A percentile compares a stretch with the other conserved stretches of the same genome.
These are phyloP conservation scores for Neofusicoccum sp. DNA, from an alignment of 2,329 filamentous ascomycete genomes.

Conservation along the genomic window DNA sequence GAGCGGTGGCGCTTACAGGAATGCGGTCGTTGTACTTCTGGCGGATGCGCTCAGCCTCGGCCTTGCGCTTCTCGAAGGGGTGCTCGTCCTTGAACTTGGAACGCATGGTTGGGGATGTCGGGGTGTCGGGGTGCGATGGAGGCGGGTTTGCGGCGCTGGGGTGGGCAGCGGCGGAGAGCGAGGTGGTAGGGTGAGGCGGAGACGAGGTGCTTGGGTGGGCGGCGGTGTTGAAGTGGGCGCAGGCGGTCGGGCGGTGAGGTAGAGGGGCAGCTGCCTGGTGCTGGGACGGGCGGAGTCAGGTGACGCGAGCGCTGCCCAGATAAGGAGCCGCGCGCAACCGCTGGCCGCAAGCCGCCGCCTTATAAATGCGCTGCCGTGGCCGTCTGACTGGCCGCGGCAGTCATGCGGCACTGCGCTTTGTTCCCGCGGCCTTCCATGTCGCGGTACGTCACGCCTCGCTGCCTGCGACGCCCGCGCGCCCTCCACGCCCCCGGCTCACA, in stretches of 20 bases:
- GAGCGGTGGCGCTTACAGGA: slow-evolving; percentile 65
- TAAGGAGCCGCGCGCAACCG: slow-evolving; percentile 3
- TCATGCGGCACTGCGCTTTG: slow-evolving; percentile 14
- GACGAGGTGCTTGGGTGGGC: slow-evolving; percentile 32
- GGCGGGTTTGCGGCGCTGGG: slow-evolving; percentile 17
- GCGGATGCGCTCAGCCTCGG: slow-evolving; percentile 97
- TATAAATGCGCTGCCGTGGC: neutral
- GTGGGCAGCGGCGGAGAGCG: slow-evolving; percentile 17
- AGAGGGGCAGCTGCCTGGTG: slow-evolving; percentile 12
- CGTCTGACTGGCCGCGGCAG: slow-evolving; percentile 1
- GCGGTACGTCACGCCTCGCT: slow-evolving; percentile 6
- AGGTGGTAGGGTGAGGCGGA: slow-evolving; percentile 26
- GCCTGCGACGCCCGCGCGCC: neutral
- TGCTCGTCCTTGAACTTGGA: slow-evolving; percentile 99
- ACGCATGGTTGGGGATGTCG: slow-evolving; percentile 65
- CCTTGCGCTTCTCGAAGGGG: slow-evolving; percentile 99
- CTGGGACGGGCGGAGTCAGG: neutral
- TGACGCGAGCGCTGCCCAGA: neutral
- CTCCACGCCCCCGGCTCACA: neutral
- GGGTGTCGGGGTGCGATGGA: slow-evolving; percentile 12
- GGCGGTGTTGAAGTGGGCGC: slow-evolving; percentile 11
- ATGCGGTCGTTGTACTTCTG: slow-evolving; percentile 99
- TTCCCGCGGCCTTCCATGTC: slow-evolving; percentile 11
- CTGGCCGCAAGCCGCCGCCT: no score
- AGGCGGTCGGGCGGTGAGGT: slow-evolving; percentile 13